Evolutionary conservation across 129 eudicot genomes (phyloP), one percentile per base, ranked within the genome.

Genomic region (Chrysanthemum makinoi): DNA sequence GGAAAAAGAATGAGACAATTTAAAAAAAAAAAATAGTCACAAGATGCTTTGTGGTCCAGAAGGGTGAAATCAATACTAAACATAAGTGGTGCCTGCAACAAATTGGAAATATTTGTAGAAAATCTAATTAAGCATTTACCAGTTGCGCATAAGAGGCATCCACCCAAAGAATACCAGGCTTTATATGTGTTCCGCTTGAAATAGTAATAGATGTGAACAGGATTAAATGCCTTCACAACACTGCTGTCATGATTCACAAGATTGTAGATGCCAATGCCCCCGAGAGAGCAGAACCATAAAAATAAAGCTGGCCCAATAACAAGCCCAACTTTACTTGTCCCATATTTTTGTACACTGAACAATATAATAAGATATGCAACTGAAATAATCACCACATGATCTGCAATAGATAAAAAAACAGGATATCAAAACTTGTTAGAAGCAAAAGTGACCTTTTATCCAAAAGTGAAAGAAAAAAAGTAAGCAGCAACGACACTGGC

Each of bases 301-400:
- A 87, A 79, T 78, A 94, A 87, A 62, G 98, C 95, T 39, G 98
- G 98, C 65, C 96, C 98, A 66, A 94, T 89, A 54, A 85, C 80
- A 83, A 94, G 85, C 76, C 96, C 98, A 77, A 89, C 89, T 87
- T 94, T 94, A 76, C 98, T 94, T 76, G 98, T 94, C 70, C 96
- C 98, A 67, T 89, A 94, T 72, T 81, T 90, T 70, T 94, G 98
- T 75, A 89, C 85, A 79, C 96, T 89, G 85, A 94, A 94, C 68
- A 94, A 63, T 73, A 87, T 78, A 65, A 94, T 72, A 70, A 94
- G 98, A 80, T 82, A 85, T 71, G 95, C 96, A 51, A 94, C 92
- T 48, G 96, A 88, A 72, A 94, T 82, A 92, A 85, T 89, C 87
- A 87, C 87, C 48, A 87, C 90, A 13, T 85, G 87, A 78, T 85